A percentile compares a stretch with the other conserved stretches of the same genome.
Evolutionary conservation across 495 filamentous ascomycete species (phyloP).

Genomic region (Penicillium argentinense): DNA sequence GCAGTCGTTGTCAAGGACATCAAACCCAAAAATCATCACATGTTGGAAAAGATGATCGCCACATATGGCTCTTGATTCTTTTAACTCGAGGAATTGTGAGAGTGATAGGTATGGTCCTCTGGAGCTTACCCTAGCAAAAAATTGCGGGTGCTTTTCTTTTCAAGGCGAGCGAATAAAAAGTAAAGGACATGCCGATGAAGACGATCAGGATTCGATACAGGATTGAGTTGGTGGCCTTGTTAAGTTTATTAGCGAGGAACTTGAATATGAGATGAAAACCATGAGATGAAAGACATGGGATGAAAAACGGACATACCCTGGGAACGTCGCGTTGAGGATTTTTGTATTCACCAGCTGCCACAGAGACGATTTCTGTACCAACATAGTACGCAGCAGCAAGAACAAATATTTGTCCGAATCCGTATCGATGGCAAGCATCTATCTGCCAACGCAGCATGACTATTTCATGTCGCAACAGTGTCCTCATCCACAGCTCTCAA

Average conservation of each 20-base stretch:
- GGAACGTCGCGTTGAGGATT: conserved; percentile 2
- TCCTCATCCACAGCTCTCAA: not conserved
- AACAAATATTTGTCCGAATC: not conserved
- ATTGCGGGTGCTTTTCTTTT: not conserved
- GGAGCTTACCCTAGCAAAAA: not conserved
- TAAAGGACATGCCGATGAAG: conserved; percentile 1
- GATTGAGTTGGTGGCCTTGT: not conserved
- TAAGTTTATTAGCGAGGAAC: too few relatives aligned
- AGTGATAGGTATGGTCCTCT: not conserved
- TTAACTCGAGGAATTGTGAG: not conserved
- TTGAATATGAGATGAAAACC: too few relatives aligned
- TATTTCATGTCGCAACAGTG: not conserved
- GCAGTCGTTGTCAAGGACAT: conserved; percentile 1
- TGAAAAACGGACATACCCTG: too few relatives aligned
- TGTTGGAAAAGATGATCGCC: conserved; percentile 4
- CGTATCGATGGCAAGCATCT: too few relatives aligned
- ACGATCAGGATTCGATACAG: not conserved
- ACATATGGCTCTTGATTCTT: not conserved
- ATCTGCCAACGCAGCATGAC: too few relatives aligned
- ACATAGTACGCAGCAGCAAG: conserved; percentile 6
- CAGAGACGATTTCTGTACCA: conserved; percentile 5
- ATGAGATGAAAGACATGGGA: too few relatives aligned
- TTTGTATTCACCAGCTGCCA: conserved; percentile 5
- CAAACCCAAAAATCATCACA: conserved; percentile 7
- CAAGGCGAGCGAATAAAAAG: not conserved